Evolutionary conservation across 306 rosid species (phyloP), one percentile per base, ranked within the genome.

Genomic region (Elaeagnus macrophylla): DNA sequence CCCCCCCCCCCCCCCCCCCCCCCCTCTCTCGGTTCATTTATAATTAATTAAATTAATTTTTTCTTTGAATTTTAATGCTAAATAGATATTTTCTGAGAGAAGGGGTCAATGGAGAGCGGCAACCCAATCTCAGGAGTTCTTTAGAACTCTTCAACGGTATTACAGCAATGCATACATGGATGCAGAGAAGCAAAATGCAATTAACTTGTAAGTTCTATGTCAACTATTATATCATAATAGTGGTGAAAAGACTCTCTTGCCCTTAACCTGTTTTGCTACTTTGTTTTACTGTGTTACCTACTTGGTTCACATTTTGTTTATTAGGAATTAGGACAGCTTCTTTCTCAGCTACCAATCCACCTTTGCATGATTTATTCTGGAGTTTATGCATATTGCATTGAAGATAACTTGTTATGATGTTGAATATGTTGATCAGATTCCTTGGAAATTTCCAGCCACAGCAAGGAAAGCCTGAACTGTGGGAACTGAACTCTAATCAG

Each of bases 51-150:
- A 54, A 42, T 58, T 44, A 44, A 56, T 62, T 52, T 62, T 52
- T 66, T 52, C 25, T 39, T 25, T 76, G 56, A 45, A 40, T 17
- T 54, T 48, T 63, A 39, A 37, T 70, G 19, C 67, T 65, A 40
- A 57, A 68, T 62, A 91, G 99, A 87, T 91, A 75, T 91, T 91
- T 79, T 91, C 99, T 5, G 85, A 78, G 73, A 91, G 73, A 69
- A 88, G 95, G 79, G 99, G 99, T 49, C 95, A 91, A 67, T 91
- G 99, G 99, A 86, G 67, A 67, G 95, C 99, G 37, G 93, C 99
- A 62, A 72, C 95, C 12, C 99, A 91, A 49, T 86, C 99, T 45
- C 99, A 84, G 84, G 99, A 91, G 54, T 79, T 86, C 74, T 71
- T 91, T 61, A 77, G 99, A 75, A 82, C 95, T 59, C 67, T 91